Evolutionary conservation across 345 rosid species (phyloP), one percentile per base, ranked within the genome.

Genomic region (Eucalyptus pauciflora): DNA sequence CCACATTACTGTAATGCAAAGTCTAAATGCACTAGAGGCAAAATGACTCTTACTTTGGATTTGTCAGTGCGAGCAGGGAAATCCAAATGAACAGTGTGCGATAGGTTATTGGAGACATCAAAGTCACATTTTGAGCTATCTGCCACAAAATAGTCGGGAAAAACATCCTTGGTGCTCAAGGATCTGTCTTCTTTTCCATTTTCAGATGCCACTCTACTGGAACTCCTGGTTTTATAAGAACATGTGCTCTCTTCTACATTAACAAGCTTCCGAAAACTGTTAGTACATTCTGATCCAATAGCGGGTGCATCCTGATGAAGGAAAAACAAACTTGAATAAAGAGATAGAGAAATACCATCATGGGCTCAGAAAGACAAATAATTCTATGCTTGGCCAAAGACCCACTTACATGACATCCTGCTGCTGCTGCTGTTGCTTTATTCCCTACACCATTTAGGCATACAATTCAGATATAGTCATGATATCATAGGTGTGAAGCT

Each of bases 201-300:
- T 90, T 90, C 92, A 91, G 91, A 91, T 49, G 86, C 92, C 87
- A 88, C 87, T 89, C 88, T 91, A 51, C 31, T 62, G 88, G 91
- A 93, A 92, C 91, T 90, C 86, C 60, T 67, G 50, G 94, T 91
- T 89, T 94, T 94, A 93, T 90, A 85, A 52, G 98, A 94, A 92
- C 95, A 91, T 83, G 93, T 90, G 92, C 94, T 95, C 91, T 98
- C 97, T 93, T 96, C 97, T 92, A 93, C 85, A 91, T 93, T 94
- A 87, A 92, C 89, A 58, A 90, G 93, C 90, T 87, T 91, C 87
- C 88, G 90, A 86, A 91, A 92, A 87, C 92, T 92, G 91, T 67
- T 89, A 22, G 88, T 92, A 89, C 91, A 88, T 87, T 92, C 94
- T 81, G 93, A 92, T 85, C 89, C 81, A 51, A 49, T 81, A n/a